These are phyloP conservation scores for Melaleuca alternifolia DNA, from an alignment of 345 rosid genomes.

Conservation along the genomic window DNA sequence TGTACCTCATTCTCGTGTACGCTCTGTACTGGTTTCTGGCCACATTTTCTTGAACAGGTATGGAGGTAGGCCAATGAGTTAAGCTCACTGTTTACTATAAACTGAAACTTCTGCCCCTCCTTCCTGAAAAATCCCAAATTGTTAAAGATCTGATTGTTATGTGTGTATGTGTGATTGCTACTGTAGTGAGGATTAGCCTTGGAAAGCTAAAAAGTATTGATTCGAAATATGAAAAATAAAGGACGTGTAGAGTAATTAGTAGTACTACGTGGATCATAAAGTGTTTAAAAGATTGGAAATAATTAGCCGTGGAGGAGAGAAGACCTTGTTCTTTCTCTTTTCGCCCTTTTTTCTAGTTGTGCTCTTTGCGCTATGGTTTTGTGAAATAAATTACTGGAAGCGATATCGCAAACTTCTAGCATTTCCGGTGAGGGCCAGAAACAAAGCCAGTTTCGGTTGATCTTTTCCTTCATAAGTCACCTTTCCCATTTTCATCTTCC, in stretches of 20 bases:
- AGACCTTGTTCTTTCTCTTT: neutral
- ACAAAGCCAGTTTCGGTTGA: neutral
- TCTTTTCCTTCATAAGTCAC: neutral
- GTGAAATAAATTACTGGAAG: neutral
- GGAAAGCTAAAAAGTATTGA: neutral
- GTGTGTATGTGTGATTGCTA: neutral
- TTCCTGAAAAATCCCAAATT: neutral
- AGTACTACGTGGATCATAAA: neutral
- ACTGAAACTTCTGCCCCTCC: neutral
- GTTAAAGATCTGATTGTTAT: neutral
- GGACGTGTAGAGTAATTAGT: neutral
- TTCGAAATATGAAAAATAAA: neutral
- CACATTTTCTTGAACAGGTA: conserved; percentile 83
- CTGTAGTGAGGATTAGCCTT: neutral
- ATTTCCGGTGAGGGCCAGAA: too few relatives aligned
- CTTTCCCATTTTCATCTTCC: neutral
- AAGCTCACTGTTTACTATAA: neutral
- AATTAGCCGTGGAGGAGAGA: neutral
- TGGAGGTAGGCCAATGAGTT: neutral
- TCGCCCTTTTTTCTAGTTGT: neutral
- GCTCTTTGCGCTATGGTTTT: neutral
- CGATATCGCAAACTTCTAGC: too few relatives aligned
- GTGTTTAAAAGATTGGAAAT: neutral
- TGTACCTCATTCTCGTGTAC: conserved; percentile 78
- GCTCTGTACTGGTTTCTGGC: conserved; percentile 73